These are phyloP conservation scores for Apiotrichum brassicae DNA, from an alignment of 1,284 basidiomycete species.

Conservation along the genomic window DNA sequence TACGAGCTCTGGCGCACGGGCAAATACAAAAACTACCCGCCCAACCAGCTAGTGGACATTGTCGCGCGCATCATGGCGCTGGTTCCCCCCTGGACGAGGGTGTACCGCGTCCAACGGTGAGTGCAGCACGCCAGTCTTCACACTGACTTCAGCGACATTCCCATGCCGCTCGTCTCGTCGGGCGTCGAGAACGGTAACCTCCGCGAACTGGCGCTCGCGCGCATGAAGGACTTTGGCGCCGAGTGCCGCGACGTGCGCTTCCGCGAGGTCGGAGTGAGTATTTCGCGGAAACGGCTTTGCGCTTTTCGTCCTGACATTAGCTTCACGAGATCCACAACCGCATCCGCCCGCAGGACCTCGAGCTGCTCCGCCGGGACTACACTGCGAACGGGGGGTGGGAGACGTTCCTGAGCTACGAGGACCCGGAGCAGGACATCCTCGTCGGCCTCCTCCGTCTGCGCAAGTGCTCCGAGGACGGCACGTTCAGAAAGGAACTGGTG, in stretches of 20 bases:
- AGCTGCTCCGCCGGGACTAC: conserved; percentile 95
- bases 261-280: conserved; percentile 90
- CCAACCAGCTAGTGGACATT: conserved; percentile 94
- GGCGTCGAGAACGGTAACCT: conserved; percentile 99
- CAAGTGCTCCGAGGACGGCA: conserved; percentile 93
- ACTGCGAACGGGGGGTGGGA: conserved; percentile 98
- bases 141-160: conserved; percentile 69
- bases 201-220: conserved; percentile 87
- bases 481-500: conserved; percentile 88
- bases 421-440: conserved; percentile 93
- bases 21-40: conserved; percentile 97
- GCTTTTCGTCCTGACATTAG: conserved; percentile 46
- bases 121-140: conserved; percentile 18
- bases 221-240: conserved; percentile 98
- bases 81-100: conserved; percentile 97
- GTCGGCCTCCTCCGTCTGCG: conserved; percentile 86
- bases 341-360: conserved; percentile 90
- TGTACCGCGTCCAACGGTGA: conserved; percentile 92
- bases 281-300: neutral
- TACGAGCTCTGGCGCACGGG: conserved; percentile 97
- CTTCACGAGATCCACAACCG: conserved; percentile 99
- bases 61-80: conserved; percentile 93
- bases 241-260: conserved; percentile 96
- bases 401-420: conserved; percentile 98
- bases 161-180: conserved; percentile 86